Conservation (phyloP, 2,329 filamentous ascomycete species). For the Endoconidiophora polonica region DNA sequence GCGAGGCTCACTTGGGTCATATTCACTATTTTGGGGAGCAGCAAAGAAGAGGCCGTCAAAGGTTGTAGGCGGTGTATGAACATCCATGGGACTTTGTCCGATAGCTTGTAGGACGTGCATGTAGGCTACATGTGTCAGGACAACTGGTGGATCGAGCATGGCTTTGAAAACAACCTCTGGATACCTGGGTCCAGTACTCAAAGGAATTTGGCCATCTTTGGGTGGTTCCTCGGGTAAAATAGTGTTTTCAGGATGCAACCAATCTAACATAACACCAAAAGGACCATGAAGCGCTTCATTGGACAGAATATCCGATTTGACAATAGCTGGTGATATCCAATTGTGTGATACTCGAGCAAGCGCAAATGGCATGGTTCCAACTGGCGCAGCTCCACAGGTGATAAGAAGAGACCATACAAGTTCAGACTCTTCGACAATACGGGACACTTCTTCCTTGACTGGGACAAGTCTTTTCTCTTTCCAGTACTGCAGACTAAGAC, state of each 20-base stretch:
- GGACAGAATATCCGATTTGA: slow-evolving; percentile 35
- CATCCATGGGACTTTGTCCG: slow-evolving; percentile 26
- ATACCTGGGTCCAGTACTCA: slow-evolving; percentile 37
- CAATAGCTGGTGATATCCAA: slow-evolving; percentile 55
- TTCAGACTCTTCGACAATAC: slow-evolving; percentile 24
- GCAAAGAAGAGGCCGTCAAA: slow-evolving; percentile 45
- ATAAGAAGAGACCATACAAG: slow-evolving; percentile 52
- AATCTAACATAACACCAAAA: slow-evolving; percentile 38
- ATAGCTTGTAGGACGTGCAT: slow-evolving; percentile 37
- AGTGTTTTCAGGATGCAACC: slow-evolving; percentile 55
- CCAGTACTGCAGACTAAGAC: slow-evolving; percentile 65
- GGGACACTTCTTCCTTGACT: slow-evolving; percentile 21
- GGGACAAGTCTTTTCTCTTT: slow-evolving; percentile 39
- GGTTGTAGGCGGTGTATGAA: slow-evolving; percentile 29
- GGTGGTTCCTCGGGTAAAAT: slow-evolving; percentile 28
- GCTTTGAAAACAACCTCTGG: slow-evolving; percentile 62
- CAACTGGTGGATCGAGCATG: slow-evolving; percentile 55
- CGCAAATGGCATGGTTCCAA: slow-evolving; percentile 20
- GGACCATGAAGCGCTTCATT: slow-evolving; percentile 24
- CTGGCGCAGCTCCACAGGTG: slow-evolving; percentile 43
- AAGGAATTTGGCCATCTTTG: slow-evolving; percentile 23
- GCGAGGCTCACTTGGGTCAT: slow-evolving; percentile 41
- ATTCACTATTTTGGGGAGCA: slow-evolving; percentile 28
- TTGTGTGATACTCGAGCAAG: slow-evolving; percentile 44
- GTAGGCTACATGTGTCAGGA: slow-evolving; percentile 49